Base-by-base conservation (phyloP, 805 yeast species). In the Yueomyces sp. region DNA sequence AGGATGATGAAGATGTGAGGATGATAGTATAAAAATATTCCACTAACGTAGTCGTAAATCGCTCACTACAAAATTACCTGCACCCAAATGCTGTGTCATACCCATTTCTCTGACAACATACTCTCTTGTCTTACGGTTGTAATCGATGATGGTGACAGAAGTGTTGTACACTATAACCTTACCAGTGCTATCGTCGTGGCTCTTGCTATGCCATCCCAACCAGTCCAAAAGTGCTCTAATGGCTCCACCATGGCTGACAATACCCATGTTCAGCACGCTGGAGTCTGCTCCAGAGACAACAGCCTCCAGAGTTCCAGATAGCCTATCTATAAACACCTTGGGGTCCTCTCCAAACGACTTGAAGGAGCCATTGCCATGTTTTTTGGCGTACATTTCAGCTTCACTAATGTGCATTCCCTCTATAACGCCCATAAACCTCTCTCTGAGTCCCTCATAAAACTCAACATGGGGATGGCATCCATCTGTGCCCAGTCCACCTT, bases 221-320 rank as follows among this genome's bases (percentile, higher is more conserved):
- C 77, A 68, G 47, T 72, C 72, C 37, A 75, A 56, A 36, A 79
- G 69, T 30, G 77, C 72, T 40, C 85, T 73, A 19, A 85, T 78
- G 2, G 82, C 81, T 6, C 94, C 94, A 26, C 95, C 95, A 57
- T 85, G 95, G 11, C 86, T 76, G 45, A 85, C 75, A 26, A 84
- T 46, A 11, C 79, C 65, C 2, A 81, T 70, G 51, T 82, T 83
- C 41, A 60, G 62, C 5, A 45, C 47, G 1, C 45, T 55, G 28
- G 60, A 59, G 2, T 62, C 53, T 0, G 50, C 51, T 3, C 58
- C 52, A 0, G 74, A 60, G 1, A 46, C 42, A 66, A 81, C 71
- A 41, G 70, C 76, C 4, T 51, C 43, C 19, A 19, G 19, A 19
- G 19, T 19, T 19, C 19, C 19, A 6, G 63, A 61, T 4, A 85